Conservation (phyloP, 1,139 yeast species). For the Meyerozyma carpophila region DNA sequence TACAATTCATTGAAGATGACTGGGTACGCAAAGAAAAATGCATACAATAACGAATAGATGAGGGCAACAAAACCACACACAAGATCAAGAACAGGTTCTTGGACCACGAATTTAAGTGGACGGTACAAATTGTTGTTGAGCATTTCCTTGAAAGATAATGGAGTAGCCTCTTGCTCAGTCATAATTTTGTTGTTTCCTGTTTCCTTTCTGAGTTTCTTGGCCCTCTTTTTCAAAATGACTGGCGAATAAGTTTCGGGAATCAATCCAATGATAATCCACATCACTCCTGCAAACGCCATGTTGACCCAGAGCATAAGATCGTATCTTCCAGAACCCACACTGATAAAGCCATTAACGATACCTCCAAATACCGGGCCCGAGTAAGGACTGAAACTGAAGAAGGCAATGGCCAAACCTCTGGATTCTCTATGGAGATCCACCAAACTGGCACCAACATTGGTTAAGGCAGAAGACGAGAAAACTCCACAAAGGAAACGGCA, state of each 20-base stretch:
- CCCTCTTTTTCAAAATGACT: slow-evolving; percentile 70
- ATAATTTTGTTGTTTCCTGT: slow-evolving; percentile 77
- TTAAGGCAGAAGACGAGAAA: slow-evolving; percentile 76
- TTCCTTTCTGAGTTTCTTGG: slow-evolving; percentile 63
- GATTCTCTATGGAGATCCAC: slow-evolving; percentile 80
- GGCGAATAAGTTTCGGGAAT: slow-evolving; percentile 94
- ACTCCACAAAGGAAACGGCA: slow-evolving; percentile 87
- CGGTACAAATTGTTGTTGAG: slow-evolving; percentile 63
- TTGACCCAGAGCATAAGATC: slow-evolving; percentile 84
- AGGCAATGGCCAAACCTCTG: slow-evolving; percentile 86
- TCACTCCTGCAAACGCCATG: slow-evolving; percentile 83
- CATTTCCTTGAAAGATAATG: slow-evolving; percentile 59
- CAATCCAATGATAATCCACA: slow-evolving; percentile 58
- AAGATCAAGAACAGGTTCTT: slow-evolving; percentile 80
- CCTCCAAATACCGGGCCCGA: slow-evolving; percentile 92
- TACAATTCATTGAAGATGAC: slow-evolving; percentile 65
- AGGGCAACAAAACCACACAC: slow-evolving; percentile 83
- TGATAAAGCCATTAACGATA: slow-evolving; percentile 81
- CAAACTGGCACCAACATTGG: slow-evolving; percentile 85
- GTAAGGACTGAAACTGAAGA: slow-evolving; percentile 88
- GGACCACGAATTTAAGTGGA: slow-evolving; percentile 66
- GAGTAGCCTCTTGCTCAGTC: slow-evolving; percentile 89
- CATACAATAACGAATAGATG: slow-evolving; percentile 81
- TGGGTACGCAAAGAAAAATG: slow-evolving; percentile 89
- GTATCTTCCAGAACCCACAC: slow-evolving; percentile 60